Base-by-base conservation (phyloP, 2,329 filamentous ascomycete species). In the Rutstroemia sp. region DNA sequence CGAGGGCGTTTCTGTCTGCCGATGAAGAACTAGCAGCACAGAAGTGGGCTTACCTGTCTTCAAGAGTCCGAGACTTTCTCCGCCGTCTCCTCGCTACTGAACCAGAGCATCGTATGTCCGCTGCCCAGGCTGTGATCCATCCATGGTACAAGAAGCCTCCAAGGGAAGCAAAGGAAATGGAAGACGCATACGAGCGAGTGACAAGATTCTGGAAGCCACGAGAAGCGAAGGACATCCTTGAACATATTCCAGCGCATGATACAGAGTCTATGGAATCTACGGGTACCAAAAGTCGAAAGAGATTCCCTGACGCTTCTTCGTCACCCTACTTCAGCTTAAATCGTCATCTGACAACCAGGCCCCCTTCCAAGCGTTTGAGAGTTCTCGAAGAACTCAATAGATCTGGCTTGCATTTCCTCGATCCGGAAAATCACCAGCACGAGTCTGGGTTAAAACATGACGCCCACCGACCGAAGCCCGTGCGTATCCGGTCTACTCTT, bases 91-190 rank as follows among this genome's bases (percentile, higher is more conserved):
- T 76, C 3, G 57, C 61, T 16, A 59, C 67, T 23, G 64, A 72
- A 41, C 66, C 70, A 37, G 45, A 56, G 5, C 34, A 58, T 10
- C 66, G 75, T 50, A 67, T 72, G 48, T 71, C 70, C 21, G 70
- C 71, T 5, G 38, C 45, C 1, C 50, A 69, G 57, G 68, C 70
- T 19, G 63, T 70, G 48, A 45, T 58, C 17, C 72, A 76, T 60
- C 41, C 56, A 34, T 77, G 74, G 74, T 69, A 75, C 56, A 64
- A 56, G 17, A 60, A 61, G 19, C 63, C 64, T 19, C 44, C 25
- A 9, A 42, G 57, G 1, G 64, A 68, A 56, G 65, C 62, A n/a
- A 38, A 38, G 10, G 52, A 59, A 5, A 58, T 68, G 19, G 58
- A 65, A 30, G 58, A 63, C n/a, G 57, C 63, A 10, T 68, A 65